Evolutionary conservation across 345 rosid genomes (phyloP).

Genomic region (Salix koriyanagi): DNA sequence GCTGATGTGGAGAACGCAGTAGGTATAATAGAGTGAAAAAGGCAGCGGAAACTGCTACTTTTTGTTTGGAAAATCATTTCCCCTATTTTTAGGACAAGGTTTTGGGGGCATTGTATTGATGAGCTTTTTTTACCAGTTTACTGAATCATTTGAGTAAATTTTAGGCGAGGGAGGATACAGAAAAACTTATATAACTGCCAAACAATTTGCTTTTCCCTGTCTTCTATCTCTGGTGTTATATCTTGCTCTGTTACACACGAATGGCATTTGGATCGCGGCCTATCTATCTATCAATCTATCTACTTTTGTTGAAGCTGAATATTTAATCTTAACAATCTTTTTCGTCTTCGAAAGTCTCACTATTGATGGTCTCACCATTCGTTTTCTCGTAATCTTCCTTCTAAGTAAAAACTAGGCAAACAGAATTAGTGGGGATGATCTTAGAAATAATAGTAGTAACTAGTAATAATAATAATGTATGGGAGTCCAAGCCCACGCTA

Average conservation of each 20-base stretch:
- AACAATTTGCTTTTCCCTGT: neutral
- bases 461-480: too few relatives aligned
- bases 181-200: neutral
- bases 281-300: too few relatives aligned
- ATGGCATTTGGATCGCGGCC: neutral
- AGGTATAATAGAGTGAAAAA: conserved; percentile 56
- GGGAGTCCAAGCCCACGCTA: too few relatives aligned
- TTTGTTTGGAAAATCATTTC: neutral
- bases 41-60: neutral
- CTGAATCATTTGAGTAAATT: conserved; percentile 5
- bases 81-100: neutral
- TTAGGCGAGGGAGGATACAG: conserved; percentile 6
- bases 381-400: neutral
- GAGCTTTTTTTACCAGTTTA: conserved; percentile 17
- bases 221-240: neutral
- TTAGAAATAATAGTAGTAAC: too few relatives aligned
- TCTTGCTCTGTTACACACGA: neutral
- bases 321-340: too few relatives aligned
- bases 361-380: neutral
- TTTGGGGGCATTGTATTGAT: neutral
- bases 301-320: too few relatives aligned
- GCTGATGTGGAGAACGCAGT: conserved; percentile 57
- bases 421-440: neutral
- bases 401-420: neutral
- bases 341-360: too few relatives aligned